Evolutionary conservation across 2,329 filamentous ascomycete genomes (phyloP), one percentile per base, ranked within the genome.

Genomic region (Aspergillus arachidicola): DNA sequence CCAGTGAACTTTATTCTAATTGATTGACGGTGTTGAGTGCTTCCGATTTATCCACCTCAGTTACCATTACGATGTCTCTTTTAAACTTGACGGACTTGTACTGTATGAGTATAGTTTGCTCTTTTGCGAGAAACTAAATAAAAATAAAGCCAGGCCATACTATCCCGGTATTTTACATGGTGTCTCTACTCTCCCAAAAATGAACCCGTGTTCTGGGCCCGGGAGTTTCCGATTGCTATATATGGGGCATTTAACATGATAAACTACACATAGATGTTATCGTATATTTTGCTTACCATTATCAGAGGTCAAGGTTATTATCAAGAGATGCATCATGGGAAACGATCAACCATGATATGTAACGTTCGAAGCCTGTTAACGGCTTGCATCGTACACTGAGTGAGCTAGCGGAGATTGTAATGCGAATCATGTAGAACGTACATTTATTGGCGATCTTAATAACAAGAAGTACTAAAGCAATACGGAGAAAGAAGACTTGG

Each of bases 1-100:
- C 53, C 55, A 21, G 51, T 57, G 28, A 57, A 50, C 26, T 60
- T 59, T 58, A 45, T 38, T 36, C n/a, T 61, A 60, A 60, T 60
- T 57, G 59, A 59, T 64, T 45, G 50, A 53, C 41, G 58, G 66
- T 66, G 66, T 63, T 66, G 45, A 60, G 54, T 61, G 64, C 21
- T 59, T 62, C 51, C 43, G 41, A 26, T 54, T 34, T 34, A 32
- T 59, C 48, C 45, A 48, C 36, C 56, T 46, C 43, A 51, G 16
- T 51, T 51, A 51, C 28, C 23, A 43, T 28, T 54, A 16, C 28
- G 46, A 23, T 51, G 43, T 57, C 30, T 34, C 34, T 46, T 23
- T 57, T 48, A 26, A 55, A 26, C 51, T 55, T 19, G 51, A 38
- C 26, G 51, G 32, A 55, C 30, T 55, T 55, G 51, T 55, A 38